Evolutionary conservation across 2,329 filamentous ascomycete genomes (phyloP), one percentile per base, ranked within the genome.

Genomic region (Pseudocercospora fijiensis): DNA sequence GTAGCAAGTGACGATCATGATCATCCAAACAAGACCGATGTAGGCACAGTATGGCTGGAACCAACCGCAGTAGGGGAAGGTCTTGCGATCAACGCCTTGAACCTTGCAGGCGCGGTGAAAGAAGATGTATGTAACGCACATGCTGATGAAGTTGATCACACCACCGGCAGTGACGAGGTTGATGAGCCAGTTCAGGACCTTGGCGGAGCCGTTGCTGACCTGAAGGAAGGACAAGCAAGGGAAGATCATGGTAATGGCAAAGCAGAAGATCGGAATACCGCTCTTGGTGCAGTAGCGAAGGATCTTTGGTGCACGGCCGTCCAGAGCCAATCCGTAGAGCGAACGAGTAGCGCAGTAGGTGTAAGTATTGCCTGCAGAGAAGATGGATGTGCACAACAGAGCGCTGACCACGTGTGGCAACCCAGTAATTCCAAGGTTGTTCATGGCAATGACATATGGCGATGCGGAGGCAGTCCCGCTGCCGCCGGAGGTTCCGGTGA

Each of bases 61-160:
- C 61, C 66, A 81, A 8, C 83, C 86, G 45, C 74, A 80, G 76
- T 88, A 88, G 2, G 86, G 85, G 28, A 87, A 76, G 0, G 75
- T 76, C 24, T 73, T 77, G 63, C 86, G 84, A 72, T 83, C 79
- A 45, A 84, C 43, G 0, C 80, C 80, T 67, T 84, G 82, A 0
- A 76, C 81, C 65, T 80, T 77, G 67, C 76, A 77, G 2, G 85
- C 85, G 45, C 79, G 78, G 77, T 85, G 81, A 78, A 85, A 87
- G 72, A 76, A 82, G 62, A 86, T 78, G 74, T 84, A 87, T 11
- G 84, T 87, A 28, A 82, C 72, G 51, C 78, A 78, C 77, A 86
- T 86, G 73, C 84, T 80, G 63, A 88, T 81, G 75, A 86, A 89
- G 77, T 87, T 85, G 74, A 89, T 87, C 68, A 86, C 80, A 57